Evolutionary conservation across 495 filamentous ascomycete species (phyloP).

Genomic region (Aspergillus nidulans): DNA sequence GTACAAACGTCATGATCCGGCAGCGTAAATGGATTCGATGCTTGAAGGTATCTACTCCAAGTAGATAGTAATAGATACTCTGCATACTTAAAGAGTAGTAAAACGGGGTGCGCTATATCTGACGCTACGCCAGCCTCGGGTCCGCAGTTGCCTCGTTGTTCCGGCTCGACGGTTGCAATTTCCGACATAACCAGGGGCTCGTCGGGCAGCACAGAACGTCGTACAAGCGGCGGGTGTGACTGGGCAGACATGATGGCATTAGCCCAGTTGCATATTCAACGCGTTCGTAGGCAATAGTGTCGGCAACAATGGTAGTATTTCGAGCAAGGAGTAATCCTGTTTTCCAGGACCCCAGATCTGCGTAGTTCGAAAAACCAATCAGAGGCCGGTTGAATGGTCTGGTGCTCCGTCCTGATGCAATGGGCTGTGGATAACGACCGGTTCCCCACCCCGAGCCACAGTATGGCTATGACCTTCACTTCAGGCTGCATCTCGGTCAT

Average conservation of each 20-base stretch:
- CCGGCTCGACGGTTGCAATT: slow-evolving; percentile 11
- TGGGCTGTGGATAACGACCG: background rate
- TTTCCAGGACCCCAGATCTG: slow-evolving; percentile 12
- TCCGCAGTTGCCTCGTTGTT: background rate
- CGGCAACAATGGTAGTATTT: background rate
- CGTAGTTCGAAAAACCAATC: background rate
- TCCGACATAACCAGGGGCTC: slow-evolving; percentile 4
- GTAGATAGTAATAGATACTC: background rate
- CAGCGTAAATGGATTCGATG: background rate
- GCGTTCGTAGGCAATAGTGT: background rate
- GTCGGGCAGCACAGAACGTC: background rate
- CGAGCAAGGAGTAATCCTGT: slow-evolving; percentile 10
- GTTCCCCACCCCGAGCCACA: slow-evolving; percentile 3
- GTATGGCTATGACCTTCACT: slow-evolving; percentile 6
- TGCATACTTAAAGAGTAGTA: background rate
- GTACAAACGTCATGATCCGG: slow-evolving; percentile 4
- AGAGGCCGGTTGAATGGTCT: background rate
- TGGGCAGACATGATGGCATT: background rate
- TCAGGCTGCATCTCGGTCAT: background rate
- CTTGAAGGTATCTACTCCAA: background rate
- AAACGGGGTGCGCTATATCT: background rate
- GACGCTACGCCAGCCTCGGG: background rate
- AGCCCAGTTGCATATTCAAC: background rate
- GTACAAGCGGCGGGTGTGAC: background rate
- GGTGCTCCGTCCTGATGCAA: background rate